Evolutionary conservation across 2,329 filamentous ascomycete genomes (phyloP).

Genomic region (Microdochium trichocladiopsis): DNA sequence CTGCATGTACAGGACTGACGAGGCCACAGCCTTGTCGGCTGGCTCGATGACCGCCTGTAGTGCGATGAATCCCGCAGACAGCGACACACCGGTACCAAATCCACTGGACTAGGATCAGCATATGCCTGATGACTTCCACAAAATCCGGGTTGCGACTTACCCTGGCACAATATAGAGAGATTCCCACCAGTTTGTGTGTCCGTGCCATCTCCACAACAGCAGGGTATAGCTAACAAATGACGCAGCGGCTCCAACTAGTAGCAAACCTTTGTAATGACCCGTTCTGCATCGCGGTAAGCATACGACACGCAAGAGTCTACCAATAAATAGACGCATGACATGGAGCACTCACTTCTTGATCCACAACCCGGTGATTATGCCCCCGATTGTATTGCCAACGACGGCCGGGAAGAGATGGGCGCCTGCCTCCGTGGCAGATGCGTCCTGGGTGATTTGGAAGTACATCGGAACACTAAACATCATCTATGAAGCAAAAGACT

Average conservation of each 20-base stretch:
- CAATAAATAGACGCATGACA: neutral
- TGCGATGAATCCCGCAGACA: conserved; percentile 38
- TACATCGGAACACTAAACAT: conserved; percentile 64
- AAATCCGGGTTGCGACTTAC: conserved; percentile 12
- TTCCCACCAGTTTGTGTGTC: conserved; percentile 45
- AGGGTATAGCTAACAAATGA: conserved; percentile 43
- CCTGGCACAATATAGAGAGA: conserved; percentile 52
- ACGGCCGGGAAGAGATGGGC: conserved; percentile 61
- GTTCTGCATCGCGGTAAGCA: conserved; percentile 41
- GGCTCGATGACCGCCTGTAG: conserved; percentile 37
- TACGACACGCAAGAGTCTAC: neutral
- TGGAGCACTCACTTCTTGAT: conserved; percentile 35
- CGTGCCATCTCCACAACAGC: conserved; percentile 52
- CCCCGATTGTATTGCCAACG: conserved; percentile 57
- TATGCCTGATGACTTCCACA: neutral
- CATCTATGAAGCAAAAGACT: conserved; percentile 23
- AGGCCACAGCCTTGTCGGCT: conserved; percentile 39
- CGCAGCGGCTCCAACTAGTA: conserved; percentile 40
- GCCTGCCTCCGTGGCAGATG: conserved; percentile 50
- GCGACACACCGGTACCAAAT: conserved; percentile 39
- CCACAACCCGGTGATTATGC: conserved; percentile 48
- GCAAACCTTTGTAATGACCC: conserved; percentile 49
- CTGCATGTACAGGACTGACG: conserved; percentile 36
- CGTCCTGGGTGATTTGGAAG: conserved; percentile 55
- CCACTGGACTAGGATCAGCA: conserved; percentile 25